Evolutionary conservation across 768 basidiomycete species (phyloP).

Genomic region (Leccinum barrowsii): DNA sequence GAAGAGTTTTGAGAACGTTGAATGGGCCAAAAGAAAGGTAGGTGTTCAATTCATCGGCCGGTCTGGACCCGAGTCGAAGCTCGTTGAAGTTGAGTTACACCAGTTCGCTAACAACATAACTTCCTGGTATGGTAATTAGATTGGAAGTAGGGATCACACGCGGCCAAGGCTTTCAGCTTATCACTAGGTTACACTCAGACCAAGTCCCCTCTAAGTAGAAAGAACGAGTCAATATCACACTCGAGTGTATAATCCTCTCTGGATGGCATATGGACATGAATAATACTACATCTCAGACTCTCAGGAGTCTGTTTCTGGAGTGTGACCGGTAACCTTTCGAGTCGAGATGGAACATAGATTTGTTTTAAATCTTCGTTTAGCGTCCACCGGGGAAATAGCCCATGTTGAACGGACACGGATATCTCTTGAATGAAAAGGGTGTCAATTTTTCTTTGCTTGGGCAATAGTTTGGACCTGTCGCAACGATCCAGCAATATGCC

Average conservation of each 20-base stretch:
- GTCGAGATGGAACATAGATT: not conserved
- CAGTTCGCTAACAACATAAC: not conserved
- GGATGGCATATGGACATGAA: not conserved
- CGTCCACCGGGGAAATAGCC: not conserved
- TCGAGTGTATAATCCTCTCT: not conserved
- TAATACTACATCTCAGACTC: not conserved
- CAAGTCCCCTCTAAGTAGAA: not conserved
- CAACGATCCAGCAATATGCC: conserved; percentile 60
- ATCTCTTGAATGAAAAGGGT: not conserved
- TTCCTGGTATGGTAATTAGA: not conserved
- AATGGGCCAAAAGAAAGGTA: not conserved
- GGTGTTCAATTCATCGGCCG: not conserved
- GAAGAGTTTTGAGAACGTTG: not conserved
- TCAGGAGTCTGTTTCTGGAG: not conserved
- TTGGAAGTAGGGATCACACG: too few relatives aligned
- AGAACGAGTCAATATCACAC: not conserved
- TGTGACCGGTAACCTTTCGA: not conserved
- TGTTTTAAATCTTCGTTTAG: not conserved
- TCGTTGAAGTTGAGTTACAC: not conserved
- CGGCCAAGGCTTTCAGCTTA: too few relatives aligned
- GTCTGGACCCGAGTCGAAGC: not conserved
- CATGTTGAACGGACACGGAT: not conserved
- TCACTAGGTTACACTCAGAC: not conserved
- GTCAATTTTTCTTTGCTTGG: conserved; percentile 37
- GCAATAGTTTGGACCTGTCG: conserved; percentile 35